These are phyloP conservation scores for Candida nitratophila DNA, from an alignment of 805 yeast genomes.

Conservation along the genomic window DNA sequence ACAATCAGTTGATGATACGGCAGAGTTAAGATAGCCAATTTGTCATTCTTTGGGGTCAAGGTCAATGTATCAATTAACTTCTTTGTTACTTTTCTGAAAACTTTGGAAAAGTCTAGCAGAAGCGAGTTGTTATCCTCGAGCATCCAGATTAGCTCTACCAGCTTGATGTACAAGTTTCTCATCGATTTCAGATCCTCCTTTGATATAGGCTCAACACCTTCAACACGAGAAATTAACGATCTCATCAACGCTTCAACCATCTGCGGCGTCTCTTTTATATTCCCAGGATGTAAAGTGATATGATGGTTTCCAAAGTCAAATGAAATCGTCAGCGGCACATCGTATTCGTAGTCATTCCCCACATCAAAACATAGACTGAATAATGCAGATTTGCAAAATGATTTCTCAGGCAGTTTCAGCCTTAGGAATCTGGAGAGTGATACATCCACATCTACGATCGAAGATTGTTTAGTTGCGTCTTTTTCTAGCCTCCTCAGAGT, in stretches of 20 bases:
- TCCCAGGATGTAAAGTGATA: constrained; percentile 9
- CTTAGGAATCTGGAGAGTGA: neutral
- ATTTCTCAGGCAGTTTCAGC: neutral
- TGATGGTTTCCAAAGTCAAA: constrained; percentile 11
- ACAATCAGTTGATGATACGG: constrained; percentile 18
- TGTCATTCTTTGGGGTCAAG: constrained; percentile 1
- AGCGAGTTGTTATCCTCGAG: constrained; percentile 6
- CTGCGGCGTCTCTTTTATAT: constrained; percentile 4
- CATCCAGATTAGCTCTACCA: constrained; percentile 19
- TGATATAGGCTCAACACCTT: neutral
- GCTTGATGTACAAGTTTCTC: constrained; percentile 16
- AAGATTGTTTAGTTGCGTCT: neutral
- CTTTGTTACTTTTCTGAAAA: constrained; percentile 8
- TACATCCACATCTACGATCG: neutral
- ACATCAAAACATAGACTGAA: neutral
- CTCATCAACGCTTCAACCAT: constrained; percentile 6
- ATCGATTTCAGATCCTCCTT: constrained; percentile 7
- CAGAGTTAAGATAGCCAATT: constrained; percentile 2
- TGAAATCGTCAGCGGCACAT: constrained; percentile 5
- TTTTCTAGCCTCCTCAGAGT: neutral
- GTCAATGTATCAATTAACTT: constrained; percentile 4
- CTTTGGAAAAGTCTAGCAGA: constrained; percentile 10
- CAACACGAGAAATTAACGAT: constrained; percentile 4
- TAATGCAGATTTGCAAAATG: neutral
- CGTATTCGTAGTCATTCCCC: constrained; percentile 12